phyloP scores from a whole-genome alignment of 2,329 filamentous ascomycete species.

The Rutstroemia sp. region DNA sequence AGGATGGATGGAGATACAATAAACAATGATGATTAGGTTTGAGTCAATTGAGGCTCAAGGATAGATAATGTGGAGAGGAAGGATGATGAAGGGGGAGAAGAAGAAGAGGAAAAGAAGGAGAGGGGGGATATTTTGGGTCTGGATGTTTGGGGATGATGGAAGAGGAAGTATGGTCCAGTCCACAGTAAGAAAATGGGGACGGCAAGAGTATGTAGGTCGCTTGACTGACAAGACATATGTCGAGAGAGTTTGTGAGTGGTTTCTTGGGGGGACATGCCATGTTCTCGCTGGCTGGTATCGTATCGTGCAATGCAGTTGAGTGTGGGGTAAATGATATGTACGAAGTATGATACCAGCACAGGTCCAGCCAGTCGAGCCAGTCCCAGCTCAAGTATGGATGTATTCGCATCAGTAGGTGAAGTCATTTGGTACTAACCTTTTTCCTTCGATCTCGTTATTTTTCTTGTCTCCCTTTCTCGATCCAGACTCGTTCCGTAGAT shows the following conservation, averaged over 20 bases:
- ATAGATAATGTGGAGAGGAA: slow-evolving; percentile 9
- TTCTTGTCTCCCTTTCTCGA: background rate
- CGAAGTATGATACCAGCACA: background rate
- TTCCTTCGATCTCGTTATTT: background rate
- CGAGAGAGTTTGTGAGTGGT: background rate
- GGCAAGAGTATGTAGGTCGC: background rate
- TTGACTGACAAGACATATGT: background rate
- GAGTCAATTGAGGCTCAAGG: slow-evolving; percentile 1
- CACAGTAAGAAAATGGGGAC: background rate
- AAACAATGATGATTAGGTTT: background rate
- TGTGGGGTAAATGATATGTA: background rate
- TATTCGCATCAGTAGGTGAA: background rate
- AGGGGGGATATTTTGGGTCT: background rate
- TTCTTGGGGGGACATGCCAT: background rate
- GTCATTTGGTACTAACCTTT: background rate
- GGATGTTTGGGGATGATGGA: background rate
- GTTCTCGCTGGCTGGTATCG: background rate
- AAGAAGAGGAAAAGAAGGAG: background rate
- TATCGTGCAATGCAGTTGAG: background rate
- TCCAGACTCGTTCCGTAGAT: background rate
- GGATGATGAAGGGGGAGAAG: background rate
- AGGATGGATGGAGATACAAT: background rate
- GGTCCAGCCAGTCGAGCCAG: no score
- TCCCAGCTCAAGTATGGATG: background rate
- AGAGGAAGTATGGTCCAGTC: background rate